These are phyloP conservation scores for Apium graveolens DNA, from an alignment of 129 eudicot genomes.

Conservation along the genomic window DNA sequence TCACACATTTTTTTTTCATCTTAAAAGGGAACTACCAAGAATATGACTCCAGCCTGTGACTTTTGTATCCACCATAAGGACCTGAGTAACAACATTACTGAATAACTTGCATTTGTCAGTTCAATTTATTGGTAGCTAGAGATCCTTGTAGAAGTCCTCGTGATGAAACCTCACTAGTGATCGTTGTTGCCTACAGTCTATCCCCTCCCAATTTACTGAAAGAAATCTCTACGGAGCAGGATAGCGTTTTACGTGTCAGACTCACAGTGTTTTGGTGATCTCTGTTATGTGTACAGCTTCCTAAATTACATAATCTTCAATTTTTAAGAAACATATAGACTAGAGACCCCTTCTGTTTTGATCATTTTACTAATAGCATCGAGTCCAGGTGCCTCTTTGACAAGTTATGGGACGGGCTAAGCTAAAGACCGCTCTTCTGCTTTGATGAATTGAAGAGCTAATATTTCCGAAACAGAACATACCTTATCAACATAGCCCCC, in stretches of 20 bases:
- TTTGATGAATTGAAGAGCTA: not conserved
- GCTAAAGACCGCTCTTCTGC: not conserved
- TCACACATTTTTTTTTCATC: not conserved
- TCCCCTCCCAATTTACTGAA: not conserved
- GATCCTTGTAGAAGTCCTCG: too few relatives aligned
- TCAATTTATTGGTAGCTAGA: too few relatives aligned
- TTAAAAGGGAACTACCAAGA: not conserved
- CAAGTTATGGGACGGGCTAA: not conserved
- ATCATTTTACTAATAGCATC: not conserved
- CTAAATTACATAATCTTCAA: too few relatives aligned
- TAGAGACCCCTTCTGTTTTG: not conserved
- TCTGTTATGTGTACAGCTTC: too few relatives aligned
- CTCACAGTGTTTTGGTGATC: not conserved
- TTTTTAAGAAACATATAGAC: not conserved
- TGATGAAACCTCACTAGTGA: not conserved
- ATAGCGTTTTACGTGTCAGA: not conserved
- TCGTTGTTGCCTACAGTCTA: too few relatives aligned
- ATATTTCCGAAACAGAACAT: not conserved
- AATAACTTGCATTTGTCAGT: too few relatives aligned
- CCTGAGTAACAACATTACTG: too few relatives aligned
- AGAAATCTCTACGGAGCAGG: not conserved
- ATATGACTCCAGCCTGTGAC: too few relatives aligned
- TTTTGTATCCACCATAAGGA: too few relatives aligned
- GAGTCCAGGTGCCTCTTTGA: not conserved
- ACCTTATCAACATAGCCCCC: slow-evolving; percentile 51